These are phyloP conservation scores for Ophiosphaerella narmari DNA, from an alignment of 2,329 filamentous ascomycete species.

Conservation along the genomic window DNA sequence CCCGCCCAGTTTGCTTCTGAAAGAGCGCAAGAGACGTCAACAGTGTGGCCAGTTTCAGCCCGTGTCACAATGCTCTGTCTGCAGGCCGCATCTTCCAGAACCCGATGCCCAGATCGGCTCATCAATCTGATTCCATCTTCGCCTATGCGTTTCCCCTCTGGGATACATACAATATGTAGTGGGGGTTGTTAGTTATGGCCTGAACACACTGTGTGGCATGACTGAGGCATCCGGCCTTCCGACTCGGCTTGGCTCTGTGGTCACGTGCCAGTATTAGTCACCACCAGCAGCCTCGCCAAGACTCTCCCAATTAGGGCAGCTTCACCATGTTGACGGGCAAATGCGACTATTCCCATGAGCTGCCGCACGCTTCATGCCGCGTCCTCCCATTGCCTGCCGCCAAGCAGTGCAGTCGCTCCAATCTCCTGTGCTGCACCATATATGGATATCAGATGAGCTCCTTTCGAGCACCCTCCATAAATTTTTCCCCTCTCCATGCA, in stretches of 20 bases:
- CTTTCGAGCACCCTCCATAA: slow-evolving; percentile 57
- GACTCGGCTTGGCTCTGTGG: too few relatives aligned
- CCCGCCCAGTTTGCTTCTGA: too few relatives aligned
- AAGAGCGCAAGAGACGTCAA: background rate
- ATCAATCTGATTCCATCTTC: too few relatives aligned
- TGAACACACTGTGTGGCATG: too few relatives aligned
- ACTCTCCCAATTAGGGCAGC: slow-evolving; percentile 13
- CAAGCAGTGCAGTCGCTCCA: slow-evolving; percentile 54
- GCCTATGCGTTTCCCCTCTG: too few relatives aligned
- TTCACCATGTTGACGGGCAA: slow-evolving; percentile 8
- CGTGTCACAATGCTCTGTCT: background rate
- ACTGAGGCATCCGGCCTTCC: too few relatives aligned
- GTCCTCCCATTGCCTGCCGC: slow-evolving; percentile 55
- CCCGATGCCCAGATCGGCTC: too few relatives aligned
- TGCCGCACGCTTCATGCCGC: slow-evolving; percentile 52
- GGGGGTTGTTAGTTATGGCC: too few relatives aligned
- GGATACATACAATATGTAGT: too few relatives aligned
- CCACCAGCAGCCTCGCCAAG: background rate
- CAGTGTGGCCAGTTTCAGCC: slow-evolving; percentile 7
- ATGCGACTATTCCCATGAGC: slow-evolving; percentile 21
- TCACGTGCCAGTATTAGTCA: too few relatives aligned
- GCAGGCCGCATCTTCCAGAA: background rate
- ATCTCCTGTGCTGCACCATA: slow-evolving; percentile 47
- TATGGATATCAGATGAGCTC: slow-evolving; percentile 66
- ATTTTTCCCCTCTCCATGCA: slow-evolving; percentile 54